phyloP scores from a whole-genome alignment of 2,329 filamentous ascomycete species.

The Paecilomyces niveus region DNA sequence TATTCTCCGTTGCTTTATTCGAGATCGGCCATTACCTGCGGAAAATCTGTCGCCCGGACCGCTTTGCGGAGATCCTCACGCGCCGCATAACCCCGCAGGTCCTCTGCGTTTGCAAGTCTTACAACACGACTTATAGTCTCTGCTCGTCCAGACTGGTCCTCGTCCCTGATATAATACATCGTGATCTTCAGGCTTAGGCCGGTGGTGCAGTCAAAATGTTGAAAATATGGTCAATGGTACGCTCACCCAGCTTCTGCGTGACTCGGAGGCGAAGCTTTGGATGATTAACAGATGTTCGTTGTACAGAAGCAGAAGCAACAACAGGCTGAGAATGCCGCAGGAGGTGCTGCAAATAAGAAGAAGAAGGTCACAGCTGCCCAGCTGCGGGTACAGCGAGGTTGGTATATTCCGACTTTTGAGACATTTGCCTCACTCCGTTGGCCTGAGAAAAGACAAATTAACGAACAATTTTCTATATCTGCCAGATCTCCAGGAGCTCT shows the following conservation, averaged over 20 bases:
- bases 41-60: background rate
- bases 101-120: background rate
- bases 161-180: background rate
- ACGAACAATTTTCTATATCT: background rate
- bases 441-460: no score
- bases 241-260: background rate
- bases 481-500: conserved; percentile 41
- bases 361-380: conserved; percentile 98
- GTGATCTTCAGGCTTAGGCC: conserved; percentile 1
- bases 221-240: conserved; percentile 99
- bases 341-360: conserved; percentile 74
- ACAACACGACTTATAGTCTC: background rate
- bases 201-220: conserved; percentile 61
- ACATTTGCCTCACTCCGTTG: no score
- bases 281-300: background rate
- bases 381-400: conserved; percentile 92
- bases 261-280: background rate
- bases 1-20: background rate
- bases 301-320: conserved; percentile 72
- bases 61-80: background rate
- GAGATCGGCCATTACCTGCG: background rate
- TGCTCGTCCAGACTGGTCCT: background rate
- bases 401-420: conserved; percentile 6
- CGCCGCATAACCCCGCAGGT: background rate
- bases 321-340: conserved; percentile 89